Conservation (phyloP, 441 rosid genomes). For the Erodium chrysanthum region DNA sequence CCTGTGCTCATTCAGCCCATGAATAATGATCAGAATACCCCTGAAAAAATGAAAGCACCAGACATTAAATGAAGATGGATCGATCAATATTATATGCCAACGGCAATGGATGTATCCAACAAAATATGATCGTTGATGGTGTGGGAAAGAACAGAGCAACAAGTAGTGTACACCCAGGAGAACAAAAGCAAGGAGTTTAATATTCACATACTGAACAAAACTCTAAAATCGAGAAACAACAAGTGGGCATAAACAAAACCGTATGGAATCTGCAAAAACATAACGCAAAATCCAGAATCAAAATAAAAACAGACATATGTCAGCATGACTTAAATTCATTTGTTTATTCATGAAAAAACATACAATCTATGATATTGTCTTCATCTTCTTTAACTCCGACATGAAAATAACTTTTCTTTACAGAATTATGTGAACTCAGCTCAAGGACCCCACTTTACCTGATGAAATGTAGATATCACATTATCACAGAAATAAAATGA, state of each 20-base stretch:
- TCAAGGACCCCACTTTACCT: background rate
- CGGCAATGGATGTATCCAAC: background rate
- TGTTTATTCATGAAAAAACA: no score
- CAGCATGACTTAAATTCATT: background rate
- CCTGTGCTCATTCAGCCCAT: slow-evolving; percentile 95
- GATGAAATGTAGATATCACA: background rate
- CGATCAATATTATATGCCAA: background rate
- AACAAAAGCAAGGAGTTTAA: background rate
- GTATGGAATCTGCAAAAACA: background rate
- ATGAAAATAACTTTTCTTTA: background rate
- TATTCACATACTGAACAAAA: background rate
- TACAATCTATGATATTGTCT: background rate
- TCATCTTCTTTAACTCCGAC: background rate
- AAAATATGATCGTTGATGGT: background rate
- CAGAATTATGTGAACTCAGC: background rate
- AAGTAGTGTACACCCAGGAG: background rate
- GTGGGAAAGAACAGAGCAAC: background rate
- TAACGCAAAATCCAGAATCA: background rate
- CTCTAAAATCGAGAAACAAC: background rate
- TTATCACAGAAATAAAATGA: background rate
- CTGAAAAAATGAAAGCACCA: slow-evolving; percentile 32
- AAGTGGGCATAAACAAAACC: background rate
- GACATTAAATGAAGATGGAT: background rate
- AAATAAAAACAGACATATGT: background rate
- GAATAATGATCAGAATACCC: slow-evolving; percentile 78